Conservation (phyloP, 345 rosid genomes). For the Noccaea bulbosa region DNA sequence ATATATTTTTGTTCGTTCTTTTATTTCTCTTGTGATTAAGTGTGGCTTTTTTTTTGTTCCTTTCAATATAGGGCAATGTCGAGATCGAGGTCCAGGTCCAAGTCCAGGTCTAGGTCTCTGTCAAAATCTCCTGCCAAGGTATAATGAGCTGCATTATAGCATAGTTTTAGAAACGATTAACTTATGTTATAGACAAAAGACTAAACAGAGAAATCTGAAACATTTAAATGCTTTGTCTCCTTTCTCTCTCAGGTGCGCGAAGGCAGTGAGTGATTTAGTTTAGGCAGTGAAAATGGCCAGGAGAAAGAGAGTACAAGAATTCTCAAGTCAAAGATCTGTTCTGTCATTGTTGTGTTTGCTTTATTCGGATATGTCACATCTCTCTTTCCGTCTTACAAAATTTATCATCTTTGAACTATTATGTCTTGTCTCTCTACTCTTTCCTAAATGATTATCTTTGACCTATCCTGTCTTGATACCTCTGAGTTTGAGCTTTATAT, state of each 20-base stretch:
- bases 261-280: conserved; percentile 32
- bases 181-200: neutral
- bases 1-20: neutral
- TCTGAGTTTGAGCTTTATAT: too few species aligned
- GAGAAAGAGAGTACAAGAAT: neutral
- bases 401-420: neutral
- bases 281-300: neutral
- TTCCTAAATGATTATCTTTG: too few species aligned
- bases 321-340: conserved; percentile 5
- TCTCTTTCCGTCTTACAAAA: neutral
- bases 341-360: neutral
- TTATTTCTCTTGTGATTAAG: neutral
- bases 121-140: conserved; percentile 69
- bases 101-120: conserved; percentile 53
- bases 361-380: neutral
- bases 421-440: too few species aligned
- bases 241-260: conserved; percentile 28
- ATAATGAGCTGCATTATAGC: conserved; percentile 3
- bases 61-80: conserved; percentile 34
- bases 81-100: conserved; percentile 43
- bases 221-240: neutral
- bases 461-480: too few species aligned
- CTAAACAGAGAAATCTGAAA: conserved; percentile 21
- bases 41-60: neutral
- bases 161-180: neutral